Percentiles rank a stretch among this genome's conserved stretches.
phyloP scores from a whole-genome alignment of 306 rosid species.

The Prinsepia uniflora region DNA sequence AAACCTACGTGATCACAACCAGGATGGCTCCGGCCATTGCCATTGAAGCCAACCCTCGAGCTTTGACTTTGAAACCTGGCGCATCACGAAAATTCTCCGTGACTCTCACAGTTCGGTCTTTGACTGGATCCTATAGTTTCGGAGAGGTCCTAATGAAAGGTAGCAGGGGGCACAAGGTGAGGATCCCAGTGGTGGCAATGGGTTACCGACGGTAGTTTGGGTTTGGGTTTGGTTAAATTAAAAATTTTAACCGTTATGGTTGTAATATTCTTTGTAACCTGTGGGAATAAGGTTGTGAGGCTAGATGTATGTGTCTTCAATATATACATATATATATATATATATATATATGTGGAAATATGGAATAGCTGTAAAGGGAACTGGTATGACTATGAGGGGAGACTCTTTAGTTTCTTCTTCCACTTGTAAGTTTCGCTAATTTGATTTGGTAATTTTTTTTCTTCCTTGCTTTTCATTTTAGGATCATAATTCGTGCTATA shows the following conservation, averaged over 20 bases:
- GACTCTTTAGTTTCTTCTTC: conserved; percentile 48
- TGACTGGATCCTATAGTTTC: conserved; percentile 69
- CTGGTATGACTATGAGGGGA: conserved; percentile 46
- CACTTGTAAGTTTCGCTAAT: conserved; percentile 57
- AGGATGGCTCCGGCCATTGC: conserved; percentile 90
- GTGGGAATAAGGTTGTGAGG: conserved; percentile 70
- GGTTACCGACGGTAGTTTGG: conserved; percentile 62
- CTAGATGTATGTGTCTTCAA: conserved; percentile 47
- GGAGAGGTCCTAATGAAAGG: conserved; percentile 92
- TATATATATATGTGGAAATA: conserved; percentile 27
- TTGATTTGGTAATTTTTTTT: conserved; percentile 25
- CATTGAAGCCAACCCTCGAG: conserved; percentile 78
- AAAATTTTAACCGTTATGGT: conserved; percentile 28
- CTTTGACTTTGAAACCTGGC: conserved; percentile 71
- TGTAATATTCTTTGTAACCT: conserved; percentile 96
- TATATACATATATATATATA: conserved; percentile 32
- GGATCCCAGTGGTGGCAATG: conserved; percentile 87
- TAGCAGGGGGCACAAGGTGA: conserved; percentile 91
- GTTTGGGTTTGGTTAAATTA: conserved; percentile 38
- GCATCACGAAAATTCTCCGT: conserved; percentile 57
- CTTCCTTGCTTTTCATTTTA: not conserved
- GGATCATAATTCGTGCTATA: not conserved
- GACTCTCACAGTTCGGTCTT: conserved; percentile 64
- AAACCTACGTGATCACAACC: conserved; percentile 69
- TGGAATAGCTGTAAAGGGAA: conserved; percentile 72